Evolutionary conservation across 2,329 filamentous ascomycete species (phyloP), one percentile per base, ranked within the genome.

Genomic region (Zasmidium cellare): DNA sequence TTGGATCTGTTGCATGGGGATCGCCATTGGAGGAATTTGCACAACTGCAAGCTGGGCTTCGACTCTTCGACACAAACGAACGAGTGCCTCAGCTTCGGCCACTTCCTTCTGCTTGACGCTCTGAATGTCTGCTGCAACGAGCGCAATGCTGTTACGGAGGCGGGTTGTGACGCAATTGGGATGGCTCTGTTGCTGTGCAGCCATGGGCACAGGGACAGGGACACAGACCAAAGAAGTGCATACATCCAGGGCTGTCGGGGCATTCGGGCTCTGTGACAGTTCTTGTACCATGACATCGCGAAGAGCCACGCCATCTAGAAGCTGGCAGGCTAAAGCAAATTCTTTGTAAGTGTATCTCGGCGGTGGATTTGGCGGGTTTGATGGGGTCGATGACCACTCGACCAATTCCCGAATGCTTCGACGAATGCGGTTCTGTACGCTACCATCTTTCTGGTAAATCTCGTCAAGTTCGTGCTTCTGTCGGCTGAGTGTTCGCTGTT

Each of bases 331-430:
- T 0, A 82, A 80, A 9, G 90, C 80, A 2, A 91, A 76, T 62
- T 89, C 87, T 3, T 87, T 84, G 69, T 92, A 88, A 0, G 87
- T 90, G 71, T 92, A 93, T 11, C 82, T 80, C 0, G 88, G 80
- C 6, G 83, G 82, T 53, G 81, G 78, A 60, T 77, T 80, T 19
- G 82, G 76, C 2, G 72, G 71, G 18, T 58, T 65, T 5, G 60
- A 60, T n/a, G 77, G 76, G 1, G 50, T 79, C 72, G 53, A 74
- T 28, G 82, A 84, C 90, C 90, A 93, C 50, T 85, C 80, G 1
- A 87, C 79, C 3, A 92, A 80, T 1, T 78, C 79, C 54, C 86
- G 82, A 1, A 91, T 76, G 0, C 84, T 86, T 54, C 84, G 80
- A 45, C 84, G 83, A 35, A 92, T 69, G 0, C 82, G 79, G 1